Percentiles rank a stretch among this genome's conserved stretches.
phyloP scores from a whole-genome alignment of 1,284 basidiomycete species.

The Fistulinella cinereoalba region DNA sequence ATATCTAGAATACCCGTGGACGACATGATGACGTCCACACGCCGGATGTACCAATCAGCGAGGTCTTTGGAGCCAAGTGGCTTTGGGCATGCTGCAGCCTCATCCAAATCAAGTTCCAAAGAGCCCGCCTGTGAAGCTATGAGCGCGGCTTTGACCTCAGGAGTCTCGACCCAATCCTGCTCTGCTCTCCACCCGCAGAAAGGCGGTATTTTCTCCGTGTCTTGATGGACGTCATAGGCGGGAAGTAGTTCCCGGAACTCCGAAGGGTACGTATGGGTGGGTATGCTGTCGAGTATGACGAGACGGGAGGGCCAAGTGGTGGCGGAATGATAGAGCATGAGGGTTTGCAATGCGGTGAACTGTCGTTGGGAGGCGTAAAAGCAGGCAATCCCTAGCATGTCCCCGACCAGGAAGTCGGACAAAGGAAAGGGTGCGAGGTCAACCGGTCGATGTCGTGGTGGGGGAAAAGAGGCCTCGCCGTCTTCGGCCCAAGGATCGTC shows the following conservation, averaged over 20 bases:
- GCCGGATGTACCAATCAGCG: slow-evolving; percentile 69
- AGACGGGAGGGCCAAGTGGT: slow-evolving; percentile 71
- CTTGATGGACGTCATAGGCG: slow-evolving; percentile 45
- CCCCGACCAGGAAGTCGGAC: slow-evolving; percentile 58
- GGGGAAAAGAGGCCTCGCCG: slow-evolving; percentile 29
- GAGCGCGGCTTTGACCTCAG: slow-evolving; percentile 43
- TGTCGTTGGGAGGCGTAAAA: slow-evolving; percentile 62
- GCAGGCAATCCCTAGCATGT: slow-evolving; percentile 59
- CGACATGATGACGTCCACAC: slow-evolving; percentile 60
- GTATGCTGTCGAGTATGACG: slow-evolving; percentile 67
- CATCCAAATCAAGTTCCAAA: slow-evolving; percentile 8
- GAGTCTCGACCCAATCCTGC: slow-evolving; percentile 56
- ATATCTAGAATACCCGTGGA: slow-evolving; percentile 75
- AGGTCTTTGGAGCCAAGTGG: slow-evolving; percentile 42
- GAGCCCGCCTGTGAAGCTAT: slow-evolving; percentile 18
- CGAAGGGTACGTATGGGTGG: slow-evolving; percentile 66
- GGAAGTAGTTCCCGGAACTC: slow-evolving; percentile 66
- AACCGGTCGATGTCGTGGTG: slow-evolving; percentile 22
- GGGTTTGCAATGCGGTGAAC: slow-evolving; percentile 53
- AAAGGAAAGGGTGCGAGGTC: slow-evolving; percentile 54
- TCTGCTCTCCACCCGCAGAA: slow-evolving; percentile 46
- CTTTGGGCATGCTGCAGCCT: neutral
- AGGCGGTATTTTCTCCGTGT: slow-evolving; percentile 41
- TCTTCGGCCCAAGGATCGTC: slow-evolving; percentile 81
- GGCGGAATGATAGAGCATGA: slow-evolving; percentile 56